Conservation (phyloP, 306 rosid species). For the Gillenia trifoliata region DNA sequence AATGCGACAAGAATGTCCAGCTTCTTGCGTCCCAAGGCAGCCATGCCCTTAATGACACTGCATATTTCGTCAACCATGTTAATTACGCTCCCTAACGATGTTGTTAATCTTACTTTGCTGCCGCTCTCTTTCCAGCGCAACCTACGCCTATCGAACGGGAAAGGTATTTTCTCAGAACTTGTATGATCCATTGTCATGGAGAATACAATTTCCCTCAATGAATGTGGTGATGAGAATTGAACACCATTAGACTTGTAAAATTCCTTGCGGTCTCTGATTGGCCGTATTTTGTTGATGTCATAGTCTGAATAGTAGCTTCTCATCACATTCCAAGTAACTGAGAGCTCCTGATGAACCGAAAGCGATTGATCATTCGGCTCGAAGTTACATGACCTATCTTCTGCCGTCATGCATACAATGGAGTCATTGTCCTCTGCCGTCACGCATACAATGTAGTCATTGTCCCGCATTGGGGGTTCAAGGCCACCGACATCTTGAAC, state of each 20-base stretch:
- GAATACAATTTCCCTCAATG: not conserved
- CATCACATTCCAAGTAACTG: not conserved
- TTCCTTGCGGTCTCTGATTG: not conserved
- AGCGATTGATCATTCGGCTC: not conserved
- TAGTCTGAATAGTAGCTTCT: not conserved
- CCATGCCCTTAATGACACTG: not conserved
- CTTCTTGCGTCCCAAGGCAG: not conserved
- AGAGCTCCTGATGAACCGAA: not conserved
- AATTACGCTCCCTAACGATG: not conserved
- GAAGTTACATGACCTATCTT: not conserved
- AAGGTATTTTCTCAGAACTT: not conserved
- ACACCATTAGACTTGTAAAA: not conserved
- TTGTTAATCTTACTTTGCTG: too few relatives aligned
- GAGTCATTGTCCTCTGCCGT: not conserved
- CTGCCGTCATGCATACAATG: not conserved
- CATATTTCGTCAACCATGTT: not conserved
- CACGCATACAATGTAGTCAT: too few relatives aligned
- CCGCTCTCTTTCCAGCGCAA: not conserved
- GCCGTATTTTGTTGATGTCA: not conserved
- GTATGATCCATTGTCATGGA: not conserved
- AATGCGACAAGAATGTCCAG: not conserved
- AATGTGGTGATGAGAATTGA: not conserved
- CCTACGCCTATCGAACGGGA: not conserved
- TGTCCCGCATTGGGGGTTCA: not conserved
- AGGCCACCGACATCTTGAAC: not conserved